Evolutionary conservation across 2,329 filamentous ascomycete species (phyloP).

Genomic region (Aureobasidium sp.): DNA sequence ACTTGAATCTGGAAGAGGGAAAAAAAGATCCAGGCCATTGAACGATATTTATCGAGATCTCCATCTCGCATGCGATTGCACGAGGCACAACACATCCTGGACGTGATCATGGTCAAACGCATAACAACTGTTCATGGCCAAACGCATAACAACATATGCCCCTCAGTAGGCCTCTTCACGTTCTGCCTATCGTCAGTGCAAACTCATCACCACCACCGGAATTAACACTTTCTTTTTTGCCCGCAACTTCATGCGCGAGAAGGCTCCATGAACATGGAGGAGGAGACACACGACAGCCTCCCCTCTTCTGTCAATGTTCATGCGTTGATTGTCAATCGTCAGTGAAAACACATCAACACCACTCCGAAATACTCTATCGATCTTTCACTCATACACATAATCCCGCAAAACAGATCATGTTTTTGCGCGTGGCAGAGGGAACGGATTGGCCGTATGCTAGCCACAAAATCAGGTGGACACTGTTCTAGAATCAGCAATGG

Average conservation of each 20-base stretch:
- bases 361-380: background rate
- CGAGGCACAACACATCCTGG: background rate
- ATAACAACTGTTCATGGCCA: background rate
- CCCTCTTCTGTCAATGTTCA: background rate
- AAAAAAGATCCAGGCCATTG: too few species aligned
- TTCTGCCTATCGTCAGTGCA: background rate
- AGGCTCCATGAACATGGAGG: background rate
- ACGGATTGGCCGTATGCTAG: background rate
- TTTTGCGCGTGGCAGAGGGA: background rate
- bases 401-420: background rate
- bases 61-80: background rate
- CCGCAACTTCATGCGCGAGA: background rate
- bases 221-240: too few species aligned
- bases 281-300: background rate
- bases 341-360: background rate
- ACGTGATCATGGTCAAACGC: background rate
- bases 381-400: background rate
- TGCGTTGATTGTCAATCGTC: background rate
- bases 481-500: too few species aligned
- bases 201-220: background rate
- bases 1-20: background rate
- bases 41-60: background rate
- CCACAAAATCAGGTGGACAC: background rate
- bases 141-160: background rate
- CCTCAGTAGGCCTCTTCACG: background rate